Base-by-base conservation (phyloP, 257 asterid species). In the Ehretia macrophylla region DNA sequence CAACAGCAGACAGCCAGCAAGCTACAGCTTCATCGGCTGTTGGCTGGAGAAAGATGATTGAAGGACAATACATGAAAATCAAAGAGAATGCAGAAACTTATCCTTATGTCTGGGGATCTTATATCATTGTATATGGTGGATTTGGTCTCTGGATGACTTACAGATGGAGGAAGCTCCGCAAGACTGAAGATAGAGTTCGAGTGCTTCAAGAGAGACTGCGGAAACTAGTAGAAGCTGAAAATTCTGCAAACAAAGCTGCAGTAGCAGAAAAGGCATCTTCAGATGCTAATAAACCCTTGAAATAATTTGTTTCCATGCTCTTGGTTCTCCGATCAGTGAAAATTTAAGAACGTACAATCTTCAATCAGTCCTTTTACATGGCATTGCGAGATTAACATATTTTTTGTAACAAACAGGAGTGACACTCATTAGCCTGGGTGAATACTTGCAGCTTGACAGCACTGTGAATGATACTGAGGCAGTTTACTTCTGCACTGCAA, bases 61-160 rank as follows among this genome's bases (percentile, higher is more conserved):
- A 68, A 58, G 80, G 72, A 52, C 78, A 61, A 39, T 85, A 81
- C 46, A 38, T 56, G 20, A 81, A 64, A 55, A 76, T 78, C 19
- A 91, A 75, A 68, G 90, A 77, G 63, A 76, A 91, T 68, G 95
- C 95, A 52, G 83, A 85, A 67, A 68, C 95, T 0, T 91, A 84
- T 56, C 96, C 98, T 4, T 92, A 84, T 32, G 98, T 92, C 14
- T 92, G 97, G 97, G 95, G 79, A 51, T 91, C 98, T 2, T 91
- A 91, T 50, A 71, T 75, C 39, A 75, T 85, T 42, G 96, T 85
- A 0, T 91, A 85, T 16, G 96, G 98, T 32, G 84, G 83, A 46
- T 75, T 91, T 46, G 90, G 95, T 16, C 67, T 84, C 18, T 88
- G 96, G 98, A 50, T 85, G 48, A 66, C 87, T 22, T 87, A 85